Evolutionary conservation across 169 alveolate genomes (phyloP).

Genomic region (Plasmodium falciparum): DNA sequence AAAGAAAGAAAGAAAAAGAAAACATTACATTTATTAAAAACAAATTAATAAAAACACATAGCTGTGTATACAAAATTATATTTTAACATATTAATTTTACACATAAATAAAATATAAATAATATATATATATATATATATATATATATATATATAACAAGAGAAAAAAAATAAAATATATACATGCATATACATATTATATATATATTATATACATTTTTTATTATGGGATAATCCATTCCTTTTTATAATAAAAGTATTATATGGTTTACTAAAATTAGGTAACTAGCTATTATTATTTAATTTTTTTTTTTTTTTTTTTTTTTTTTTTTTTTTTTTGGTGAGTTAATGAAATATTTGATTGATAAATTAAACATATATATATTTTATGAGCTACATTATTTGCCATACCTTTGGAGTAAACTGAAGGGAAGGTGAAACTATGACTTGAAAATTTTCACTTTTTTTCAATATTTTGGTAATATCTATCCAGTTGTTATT

Average conservation of each 20-base stretch:
- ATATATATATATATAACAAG: not conserved
- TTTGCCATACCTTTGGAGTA: constrained; percentile 59
- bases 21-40: not conserved
- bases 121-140: not conserved
- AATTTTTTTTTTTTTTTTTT: not conserved
- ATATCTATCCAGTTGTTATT: constrained; percentile 72
- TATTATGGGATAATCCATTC: too few relatives aligned
- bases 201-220: not conserved
- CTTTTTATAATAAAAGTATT: too few relatives aligned
- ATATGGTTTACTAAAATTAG: not conserved
- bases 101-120: not conserved
- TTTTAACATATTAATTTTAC: constrained; percentile 1
- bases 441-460: constrained; percentile 69
- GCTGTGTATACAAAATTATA: not conserved
- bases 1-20: too few relatives aligned
- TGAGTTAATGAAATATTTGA: not conserved
- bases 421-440: constrained; percentile 73
- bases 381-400: constrained; percentile 12
- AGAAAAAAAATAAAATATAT: not conserved
- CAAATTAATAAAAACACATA: not conserved
- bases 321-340: not conserved
- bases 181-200: not conserved
- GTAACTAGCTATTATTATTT: not conserved
- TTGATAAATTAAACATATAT: not conserved
- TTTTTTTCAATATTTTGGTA: constrained; percentile 44